Conservation (phyloP, 345 rosid genomes). For the Eucalyptus dawsonii region DNA sequence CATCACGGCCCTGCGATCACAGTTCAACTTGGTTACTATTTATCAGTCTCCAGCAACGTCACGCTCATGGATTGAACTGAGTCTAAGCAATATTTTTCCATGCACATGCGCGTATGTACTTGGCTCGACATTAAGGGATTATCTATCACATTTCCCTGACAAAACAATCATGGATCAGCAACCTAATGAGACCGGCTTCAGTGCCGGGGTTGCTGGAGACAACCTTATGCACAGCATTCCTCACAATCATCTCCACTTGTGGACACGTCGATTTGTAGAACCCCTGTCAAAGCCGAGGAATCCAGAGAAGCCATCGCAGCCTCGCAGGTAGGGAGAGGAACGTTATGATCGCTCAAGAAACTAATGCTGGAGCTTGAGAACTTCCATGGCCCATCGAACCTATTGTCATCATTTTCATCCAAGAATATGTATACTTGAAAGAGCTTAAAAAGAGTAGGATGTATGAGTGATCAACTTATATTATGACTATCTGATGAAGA, state of each 20-base stretch:
- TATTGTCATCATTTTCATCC: not conserved
- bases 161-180: slow-evolving; percentile 13
- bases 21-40: not conserved
- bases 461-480: not conserved
- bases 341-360: not conserved
- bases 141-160: not conserved
- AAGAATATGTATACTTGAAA: not conserved
- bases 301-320: not conserved
- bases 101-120: not conserved
- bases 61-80: not conserved
- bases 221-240: not conserved
- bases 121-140: not conserved
- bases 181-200: slow-evolving; percentile 1
- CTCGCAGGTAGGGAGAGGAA: not conserved
- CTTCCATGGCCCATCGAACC: not conserved
- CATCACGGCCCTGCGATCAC: slow-evolving; percentile 8
- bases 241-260: not conserved
- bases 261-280: slow-evolving; percentile 5
- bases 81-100: not conserved
- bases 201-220: not conserved
- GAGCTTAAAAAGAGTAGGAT: not conserved
- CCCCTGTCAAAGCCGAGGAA: not conserved
- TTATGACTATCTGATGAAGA: not conserved
- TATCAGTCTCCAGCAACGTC: not conserved
- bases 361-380: not conserved